phyloP scores from a whole-genome alignment of 768 basidiomycete genomes.

The Pleurotus platypus region DNA sequence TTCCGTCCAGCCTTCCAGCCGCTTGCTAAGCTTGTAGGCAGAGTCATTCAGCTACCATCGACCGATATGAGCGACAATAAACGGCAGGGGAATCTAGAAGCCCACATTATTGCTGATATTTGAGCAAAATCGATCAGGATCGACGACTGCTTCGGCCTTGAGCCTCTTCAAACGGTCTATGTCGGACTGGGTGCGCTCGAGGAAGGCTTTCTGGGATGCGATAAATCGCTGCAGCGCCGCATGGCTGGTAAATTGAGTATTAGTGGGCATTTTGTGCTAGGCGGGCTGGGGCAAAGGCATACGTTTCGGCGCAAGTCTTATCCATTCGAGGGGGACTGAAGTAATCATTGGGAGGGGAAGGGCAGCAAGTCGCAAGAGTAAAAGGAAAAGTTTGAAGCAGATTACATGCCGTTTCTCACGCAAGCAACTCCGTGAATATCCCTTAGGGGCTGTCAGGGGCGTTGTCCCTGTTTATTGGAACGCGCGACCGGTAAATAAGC shows the following conservation, averaged over 20 bases:
- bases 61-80: slow-evolving; percentile 5
- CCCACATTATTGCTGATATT: slow-evolving; percentile 31
- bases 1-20: slow-evolving; percentile 37
- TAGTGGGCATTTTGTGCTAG: not conserved
- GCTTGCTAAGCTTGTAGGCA: slow-evolving; percentile 37
- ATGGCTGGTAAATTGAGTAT: slow-evolving; percentile 31
- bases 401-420: slow-evolving; percentile 6
- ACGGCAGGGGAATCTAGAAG: not conserved
- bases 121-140: slow-evolving; percentile 29
- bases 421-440: not conserved
- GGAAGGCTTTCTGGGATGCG: slow-evolving; percentile 52
- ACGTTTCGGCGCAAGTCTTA: slow-evolving; percentile 35
- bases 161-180: slow-evolving; percentile 52
- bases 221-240: slow-evolving; percentile 69
- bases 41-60: slow-evolving; percentile 20
- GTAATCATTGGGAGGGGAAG: slow-evolving; percentile 1
- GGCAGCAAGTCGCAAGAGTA: not conserved
- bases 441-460: no score
- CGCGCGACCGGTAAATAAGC: not conserved
- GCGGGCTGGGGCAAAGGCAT: slow-evolving; percentile 13
- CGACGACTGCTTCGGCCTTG: slow-evolving; percentile 30
- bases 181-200: slow-evolving; percentile 60
- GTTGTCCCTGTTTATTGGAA: not conserved
- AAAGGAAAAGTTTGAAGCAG: slow-evolving; percentile 5
- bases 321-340: slow-evolving; percentile 24